phyloP scores from a whole-genome alignment of 495 filamentous ascomycete species.

The Hypomontagnella submonticulosa region DNA sequence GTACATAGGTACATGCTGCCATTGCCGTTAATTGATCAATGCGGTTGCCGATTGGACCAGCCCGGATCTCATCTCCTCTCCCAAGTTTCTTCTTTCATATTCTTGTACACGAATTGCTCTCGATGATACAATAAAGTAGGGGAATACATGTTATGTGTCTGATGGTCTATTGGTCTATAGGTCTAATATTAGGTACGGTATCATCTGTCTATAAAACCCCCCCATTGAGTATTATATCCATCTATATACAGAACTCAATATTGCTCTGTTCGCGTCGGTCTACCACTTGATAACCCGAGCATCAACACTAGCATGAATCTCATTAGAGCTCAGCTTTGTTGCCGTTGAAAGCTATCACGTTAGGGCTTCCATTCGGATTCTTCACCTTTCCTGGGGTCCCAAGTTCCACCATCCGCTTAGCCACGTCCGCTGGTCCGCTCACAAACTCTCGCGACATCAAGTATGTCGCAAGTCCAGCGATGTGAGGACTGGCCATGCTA shows the following conservation, averaged over 20 bases:
- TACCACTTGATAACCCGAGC: too few species aligned
- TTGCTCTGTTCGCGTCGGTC: too few species aligned
- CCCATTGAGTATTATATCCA: too few species aligned
- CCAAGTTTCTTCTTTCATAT: not conserved
- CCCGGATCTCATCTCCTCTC: too few species aligned
- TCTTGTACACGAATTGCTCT: not conserved
- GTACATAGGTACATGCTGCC: not conserved
- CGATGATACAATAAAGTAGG: not conserved
- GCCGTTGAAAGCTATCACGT: conserved; percentile 38
- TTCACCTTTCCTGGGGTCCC: conserved; percentile 30
- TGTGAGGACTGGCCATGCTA: conserved; percentile 57
- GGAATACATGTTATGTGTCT: not conserved
- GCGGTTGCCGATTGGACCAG: not conserved
- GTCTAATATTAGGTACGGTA: too few species aligned
- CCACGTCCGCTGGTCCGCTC: conserved; percentile 13
- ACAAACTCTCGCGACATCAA: conserved; percentile 47
- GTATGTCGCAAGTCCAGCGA: conserved; percentile 56
- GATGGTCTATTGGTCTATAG: not conserved
- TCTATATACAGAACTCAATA: too few species aligned
- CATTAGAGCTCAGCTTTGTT: conserved; percentile 35
- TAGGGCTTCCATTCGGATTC: conserved; percentile 32
- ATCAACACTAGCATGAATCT: not conserved
- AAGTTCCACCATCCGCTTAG: conserved; percentile 20
- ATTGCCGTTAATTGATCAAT: not conserved
- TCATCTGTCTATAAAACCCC: too few species aligned